Percentiles rank a stretch among this genome's conserved stretches.
Evolutionary conservation across 495 filamentous ascomycete genomes (phyloP).

Genomic region (Pyrenula massariospora): DNA sequence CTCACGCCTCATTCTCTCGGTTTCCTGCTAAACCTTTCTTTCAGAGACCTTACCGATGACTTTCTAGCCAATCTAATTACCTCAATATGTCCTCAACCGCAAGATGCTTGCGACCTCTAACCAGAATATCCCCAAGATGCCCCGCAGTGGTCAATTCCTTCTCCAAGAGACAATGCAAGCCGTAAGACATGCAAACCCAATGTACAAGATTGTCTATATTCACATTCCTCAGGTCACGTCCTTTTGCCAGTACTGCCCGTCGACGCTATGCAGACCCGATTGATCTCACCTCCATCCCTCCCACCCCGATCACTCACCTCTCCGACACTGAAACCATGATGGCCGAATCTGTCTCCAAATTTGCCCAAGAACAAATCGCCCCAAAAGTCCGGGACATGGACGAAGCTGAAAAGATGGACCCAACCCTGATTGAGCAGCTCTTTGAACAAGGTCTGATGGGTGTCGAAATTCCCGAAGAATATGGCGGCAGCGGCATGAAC

Average conservation of each 20-base stretch:
- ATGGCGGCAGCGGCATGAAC: slow-evolving; percentile 94
- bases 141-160: not conserved
- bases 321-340: slow-evolving; percentile 86
- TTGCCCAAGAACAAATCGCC: slow-evolving; percentile 74
- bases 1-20: too few species aligned
- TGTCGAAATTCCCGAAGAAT: slow-evolving; percentile 94
- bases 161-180: not conserved
- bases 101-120: slow-evolving; percentile 1
- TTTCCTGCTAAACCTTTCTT: too few species aligned
- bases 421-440: slow-evolving; percentile 71
- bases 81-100: not conserved
- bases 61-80: too few species aligned
- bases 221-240: slow-evolving; percentile 35
- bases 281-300: slow-evolving; percentile 61
- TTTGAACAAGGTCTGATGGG: slow-evolving; percentile 98
- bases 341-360: slow-evolving; percentile 82
- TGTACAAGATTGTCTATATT: too few species aligned
- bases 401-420: slow-evolving; percentile 91
- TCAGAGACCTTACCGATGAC: too few species aligned
- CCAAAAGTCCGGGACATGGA: slow-evolving; percentile 97
- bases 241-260: slow-evolving; percentile 58
- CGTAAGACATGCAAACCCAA: not conserved
- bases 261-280: slow-evolving; percentile 38
- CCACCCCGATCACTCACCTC: slow-evolving; percentile 86
- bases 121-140: not conserved